Conservation (phyloP, 1,284 basidiomycete genomes). For the Anthracocystis panici-leucophaei region DNA sequence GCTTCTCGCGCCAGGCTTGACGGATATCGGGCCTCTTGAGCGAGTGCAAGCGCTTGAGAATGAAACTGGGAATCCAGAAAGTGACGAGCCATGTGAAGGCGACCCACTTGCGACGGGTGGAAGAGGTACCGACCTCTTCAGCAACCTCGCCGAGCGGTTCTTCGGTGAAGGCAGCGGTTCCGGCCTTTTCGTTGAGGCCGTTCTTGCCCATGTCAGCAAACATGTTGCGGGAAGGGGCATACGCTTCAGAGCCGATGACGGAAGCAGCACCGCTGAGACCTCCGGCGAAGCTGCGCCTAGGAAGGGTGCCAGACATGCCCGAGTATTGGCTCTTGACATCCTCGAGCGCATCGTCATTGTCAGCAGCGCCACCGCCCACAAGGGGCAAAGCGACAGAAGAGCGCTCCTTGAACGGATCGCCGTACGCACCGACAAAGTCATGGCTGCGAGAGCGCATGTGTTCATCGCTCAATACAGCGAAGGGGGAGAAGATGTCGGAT, state of each 20-base stretch:
- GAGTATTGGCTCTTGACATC: constrained; percentile 59
- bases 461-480: constrained; percentile 42
- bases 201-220: constrained; percentile 79
- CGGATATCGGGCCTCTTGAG: constrained; percentile 95
- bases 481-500: constrained; percentile 76
- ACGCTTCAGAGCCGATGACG: constrained; percentile 70
- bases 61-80: constrained; percentile 85
- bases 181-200: constrained; percentile 69
- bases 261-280: constrained; percentile 43
- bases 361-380: constrained; percentile 71
- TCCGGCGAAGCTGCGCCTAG: constrained; percentile 45
- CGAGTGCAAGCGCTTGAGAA: constrained; percentile 80
- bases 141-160: constrained; percentile 76
- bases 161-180: constrained; percentile 49
- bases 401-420: constrained; percentile 66
- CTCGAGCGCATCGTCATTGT: constrained; percentile 42
- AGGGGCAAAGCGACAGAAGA: constrained; percentile 75
- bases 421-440: constrained; percentile 63
- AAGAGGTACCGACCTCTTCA: constrained; percentile 84
- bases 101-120: constrained; percentile 87
- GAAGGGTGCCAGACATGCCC: constrained; percentile 38
- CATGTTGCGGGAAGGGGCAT: constrained; percentile 94
- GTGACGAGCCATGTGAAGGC: constrained; percentile 89
- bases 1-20: constrained; percentile 97
- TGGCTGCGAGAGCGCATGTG: constrained; percentile 70